phyloP scores from a whole-genome alignment of 2,329 filamentous ascomycete genomes.

The Alternaria dauci region DNA sequence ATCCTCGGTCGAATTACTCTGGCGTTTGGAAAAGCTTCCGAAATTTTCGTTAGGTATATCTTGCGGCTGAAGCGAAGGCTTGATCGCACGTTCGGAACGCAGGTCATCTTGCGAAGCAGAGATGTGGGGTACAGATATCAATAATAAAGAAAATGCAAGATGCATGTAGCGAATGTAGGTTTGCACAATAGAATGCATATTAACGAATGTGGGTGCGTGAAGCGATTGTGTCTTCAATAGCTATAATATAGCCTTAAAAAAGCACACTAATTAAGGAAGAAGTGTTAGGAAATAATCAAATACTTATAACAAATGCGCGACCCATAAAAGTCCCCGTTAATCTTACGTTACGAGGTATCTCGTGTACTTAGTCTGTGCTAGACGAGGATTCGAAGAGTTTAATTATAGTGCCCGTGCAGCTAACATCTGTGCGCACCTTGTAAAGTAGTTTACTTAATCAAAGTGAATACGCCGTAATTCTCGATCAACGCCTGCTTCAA shows the following conservation, averaged over 20 bases:
- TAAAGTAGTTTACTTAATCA: slow-evolving; percentile 42
- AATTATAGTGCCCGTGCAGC: not conserved
- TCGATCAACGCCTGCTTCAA: slow-evolving; percentile 54
- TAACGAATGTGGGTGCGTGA: not conserved
- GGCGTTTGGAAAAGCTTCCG: slow-evolving; percentile 16
- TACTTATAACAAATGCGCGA: not conserved
- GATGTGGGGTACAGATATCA: not conserved
- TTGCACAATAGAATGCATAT: not conserved
- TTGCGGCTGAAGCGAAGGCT: not conserved
- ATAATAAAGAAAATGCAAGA: not conserved
- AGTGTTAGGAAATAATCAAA: too few species aligned
- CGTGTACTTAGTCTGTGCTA: not conserved
- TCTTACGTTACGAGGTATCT: not conserved
- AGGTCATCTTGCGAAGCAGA: not conserved
- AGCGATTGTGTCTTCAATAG: not conserved
- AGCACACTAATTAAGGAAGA: too few species aligned
- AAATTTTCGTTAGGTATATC: not conserved
- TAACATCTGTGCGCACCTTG: too few species aligned
- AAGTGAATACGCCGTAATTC: slow-evolving; percentile 64
- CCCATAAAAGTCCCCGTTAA: not conserved
- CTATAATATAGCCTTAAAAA: not conserved
- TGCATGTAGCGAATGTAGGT: not conserved
- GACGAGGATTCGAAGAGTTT: not conserved
- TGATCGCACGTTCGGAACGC: not conserved
- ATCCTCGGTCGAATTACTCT: slow-evolving; percentile 17